Percentiles rank a stretch among this genome's conserved stretches.
phyloP scores from a whole-genome alignment of 1,284 basidiomycete genomes.

The Kwoniella shivajii region DNA sequence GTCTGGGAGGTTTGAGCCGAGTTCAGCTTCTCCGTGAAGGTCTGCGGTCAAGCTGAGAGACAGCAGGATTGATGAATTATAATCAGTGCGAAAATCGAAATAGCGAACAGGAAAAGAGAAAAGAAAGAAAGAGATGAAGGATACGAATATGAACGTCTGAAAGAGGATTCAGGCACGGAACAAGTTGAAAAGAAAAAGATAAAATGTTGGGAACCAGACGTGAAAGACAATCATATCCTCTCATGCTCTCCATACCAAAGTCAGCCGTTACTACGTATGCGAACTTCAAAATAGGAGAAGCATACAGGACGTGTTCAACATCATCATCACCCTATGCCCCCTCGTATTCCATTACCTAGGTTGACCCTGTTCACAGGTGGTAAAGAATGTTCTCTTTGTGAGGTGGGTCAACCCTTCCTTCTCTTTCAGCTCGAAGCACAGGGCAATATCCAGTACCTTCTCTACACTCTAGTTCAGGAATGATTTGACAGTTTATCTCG shows the following conservation, averaged over 20 bases:
- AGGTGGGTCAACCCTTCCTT: slow-evolving; percentile 31
- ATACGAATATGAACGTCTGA: not conserved
- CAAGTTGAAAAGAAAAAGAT: too few relatives aligned
- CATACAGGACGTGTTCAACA: too few relatives aligned
- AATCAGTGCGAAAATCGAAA: not conserved
- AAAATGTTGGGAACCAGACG: too few relatives aligned
- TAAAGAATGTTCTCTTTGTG: slow-evolving; percentile 53
- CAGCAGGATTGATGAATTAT: not conserved
- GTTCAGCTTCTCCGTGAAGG: not conserved
- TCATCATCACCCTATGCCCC: slow-evolving; percentile 34
- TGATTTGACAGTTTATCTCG: not conserved
- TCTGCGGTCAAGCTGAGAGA: not conserved
- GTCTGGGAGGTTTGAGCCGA: not conserved
- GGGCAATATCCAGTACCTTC: not conserved
- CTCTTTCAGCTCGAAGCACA: not conserved
- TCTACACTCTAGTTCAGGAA: not conserved
- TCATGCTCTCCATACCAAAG: too few relatives aligned
- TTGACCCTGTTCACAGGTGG: slow-evolving; percentile 53
- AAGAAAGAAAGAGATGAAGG: not conserved
- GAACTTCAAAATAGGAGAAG: too few relatives aligned
- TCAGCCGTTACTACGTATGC: too few relatives aligned
- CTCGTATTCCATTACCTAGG: slow-evolving; percentile 35
- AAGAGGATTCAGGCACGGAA: slow-evolving; percentile 1
- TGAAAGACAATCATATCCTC: too few relatives aligned
- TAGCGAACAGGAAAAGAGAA: not conserved